Conservation (phyloP, 148 eudicot species). For the Persicaria tinctoria region DNA sequence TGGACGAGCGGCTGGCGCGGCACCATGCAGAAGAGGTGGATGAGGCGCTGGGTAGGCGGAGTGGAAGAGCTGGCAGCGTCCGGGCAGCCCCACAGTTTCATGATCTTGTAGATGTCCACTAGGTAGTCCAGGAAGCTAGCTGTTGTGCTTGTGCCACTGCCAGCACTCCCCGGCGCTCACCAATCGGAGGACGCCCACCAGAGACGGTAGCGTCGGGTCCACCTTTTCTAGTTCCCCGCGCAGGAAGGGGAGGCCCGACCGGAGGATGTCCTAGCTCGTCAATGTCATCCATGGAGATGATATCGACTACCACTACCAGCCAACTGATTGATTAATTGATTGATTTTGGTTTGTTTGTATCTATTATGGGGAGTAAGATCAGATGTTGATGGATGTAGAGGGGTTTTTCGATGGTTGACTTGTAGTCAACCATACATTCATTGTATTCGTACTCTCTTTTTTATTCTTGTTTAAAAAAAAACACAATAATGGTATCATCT, state of each 20-base stretch:
- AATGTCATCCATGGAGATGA: neutral
- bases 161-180: conserved; percentile 95
- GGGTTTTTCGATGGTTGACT: no score
- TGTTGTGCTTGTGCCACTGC: conserved; percentile 99
- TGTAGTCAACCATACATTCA: no score
- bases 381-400: no score
- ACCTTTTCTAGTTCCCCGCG: conserved; percentile 56
- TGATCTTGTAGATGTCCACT: conserved; percentile 54
- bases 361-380: no score
- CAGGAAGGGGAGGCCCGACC: conserved; percentile 61
- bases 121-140: conserved; percentile 80
- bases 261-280: conserved; percentile 26
- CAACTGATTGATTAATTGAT: no score
- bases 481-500: no score
- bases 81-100: conserved; percentile 59
- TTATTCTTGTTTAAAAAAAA: no score
- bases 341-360: neutral
- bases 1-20: conserved; percentile 76
- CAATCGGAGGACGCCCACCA: conserved; percentile 47
- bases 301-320: no score
- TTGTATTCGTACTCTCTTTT: no score
- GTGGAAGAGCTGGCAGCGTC: conserved; percentile 67
- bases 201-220: conserved; percentile 43
- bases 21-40: conserved; percentile 77
- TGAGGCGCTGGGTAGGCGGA: conserved; percentile 86